Evolutionary conservation across 1,284 basidiomycete genomes (phyloP).

Genomic region (Filobasidium uniguttulatum): DNA sequence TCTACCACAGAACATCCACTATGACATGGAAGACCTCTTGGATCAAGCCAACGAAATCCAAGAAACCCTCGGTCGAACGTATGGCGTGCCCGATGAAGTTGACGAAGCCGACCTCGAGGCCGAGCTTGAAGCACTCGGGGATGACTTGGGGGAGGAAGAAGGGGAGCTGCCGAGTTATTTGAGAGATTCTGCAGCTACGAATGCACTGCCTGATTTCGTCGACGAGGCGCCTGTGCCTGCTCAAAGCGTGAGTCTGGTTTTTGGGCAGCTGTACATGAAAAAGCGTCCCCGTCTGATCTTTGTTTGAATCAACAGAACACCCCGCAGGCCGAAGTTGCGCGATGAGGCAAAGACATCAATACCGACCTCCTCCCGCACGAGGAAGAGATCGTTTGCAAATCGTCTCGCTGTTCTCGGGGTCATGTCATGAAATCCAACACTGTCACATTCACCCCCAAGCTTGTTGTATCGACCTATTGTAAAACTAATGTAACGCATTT

Average conservation of each 20-base stretch:
- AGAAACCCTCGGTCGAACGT: constrained; percentile 81
- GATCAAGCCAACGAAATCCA: constrained; percentile 98
- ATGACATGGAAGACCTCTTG: constrained; percentile 94
- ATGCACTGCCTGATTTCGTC: constrained; percentile 75
- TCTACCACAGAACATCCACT: constrained; percentile 61
- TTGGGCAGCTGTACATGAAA: background rate
- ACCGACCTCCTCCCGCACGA: too few species aligned
- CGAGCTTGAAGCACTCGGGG: constrained; percentile 73
- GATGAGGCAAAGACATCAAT: constrained; percentile 3
- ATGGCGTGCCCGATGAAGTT: constrained; percentile 92
- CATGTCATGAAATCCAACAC: too few species aligned
- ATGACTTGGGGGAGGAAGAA: constrained; percentile 57
- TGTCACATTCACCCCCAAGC: too few species aligned
- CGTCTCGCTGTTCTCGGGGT: too few species aligned
- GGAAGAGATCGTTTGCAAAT: too few species aligned
- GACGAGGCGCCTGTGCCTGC: constrained; percentile 55
- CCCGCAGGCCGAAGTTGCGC: constrained; percentile 14
- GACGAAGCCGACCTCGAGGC: constrained; percentile 97
- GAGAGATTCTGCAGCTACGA: constrained; percentile 62
- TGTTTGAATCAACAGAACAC: constrained; percentile 2
- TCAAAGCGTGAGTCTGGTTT: constrained; percentile 21
- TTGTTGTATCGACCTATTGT: too few species aligned
- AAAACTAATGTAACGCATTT: too few species aligned
- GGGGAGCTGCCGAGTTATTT: constrained; percentile 78
- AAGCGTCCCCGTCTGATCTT: background rate